Evolutionary conservation across 352 stramenopile genomes (phyloP), one percentile per base, ranked within the genome.

Genomic region (Pythium dissimile): DNA sequence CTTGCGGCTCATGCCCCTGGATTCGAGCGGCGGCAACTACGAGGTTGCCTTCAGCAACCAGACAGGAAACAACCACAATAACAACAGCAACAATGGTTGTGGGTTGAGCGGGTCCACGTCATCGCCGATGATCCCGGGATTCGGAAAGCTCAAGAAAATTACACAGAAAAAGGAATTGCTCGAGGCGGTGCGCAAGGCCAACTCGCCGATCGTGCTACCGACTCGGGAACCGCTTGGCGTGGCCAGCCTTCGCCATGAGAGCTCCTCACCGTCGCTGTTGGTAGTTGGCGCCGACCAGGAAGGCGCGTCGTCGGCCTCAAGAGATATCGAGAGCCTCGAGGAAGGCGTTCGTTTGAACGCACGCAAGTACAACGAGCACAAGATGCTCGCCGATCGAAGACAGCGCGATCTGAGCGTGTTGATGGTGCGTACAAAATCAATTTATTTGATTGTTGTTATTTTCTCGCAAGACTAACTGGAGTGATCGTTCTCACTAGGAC

Each of bases 281-380:
- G 34, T 21, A 37, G n/a, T 50, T n/a, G n/a, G n/a, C n/a, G 53
- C 45, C 0, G 38, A 39, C 1, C 38, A 52, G 2, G 75, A 85
- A 41, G 52, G 39, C 8, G 68, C 53, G 1, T 67, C 86, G 15
- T 77, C 74, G 0, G 72, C 66, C 15, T 59, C 72, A 9, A 72
- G 73, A 52, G 84, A 94, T 53, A 73, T 92, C 21, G 77, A 88
- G 43, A 71, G 28, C 28, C 50, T 94, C 15, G 80, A 89, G 57
- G 82, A 91, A 54, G 76, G 82, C 18, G 81, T 94, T 12, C 73
- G 89, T 35, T 35, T 67, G 1, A 90, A 88, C 35, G 84, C 76
- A 0, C 65, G 82, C 27, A 90, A 89, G 66, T 94, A 84, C 59
- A 94, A 94, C 34, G 84, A 94, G 32, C 71, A 84, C 37, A 89